phyloP scores from a whole-genome alignment of 176 grass and related monocot genomes.

The Zizania latifolia region DNA sequence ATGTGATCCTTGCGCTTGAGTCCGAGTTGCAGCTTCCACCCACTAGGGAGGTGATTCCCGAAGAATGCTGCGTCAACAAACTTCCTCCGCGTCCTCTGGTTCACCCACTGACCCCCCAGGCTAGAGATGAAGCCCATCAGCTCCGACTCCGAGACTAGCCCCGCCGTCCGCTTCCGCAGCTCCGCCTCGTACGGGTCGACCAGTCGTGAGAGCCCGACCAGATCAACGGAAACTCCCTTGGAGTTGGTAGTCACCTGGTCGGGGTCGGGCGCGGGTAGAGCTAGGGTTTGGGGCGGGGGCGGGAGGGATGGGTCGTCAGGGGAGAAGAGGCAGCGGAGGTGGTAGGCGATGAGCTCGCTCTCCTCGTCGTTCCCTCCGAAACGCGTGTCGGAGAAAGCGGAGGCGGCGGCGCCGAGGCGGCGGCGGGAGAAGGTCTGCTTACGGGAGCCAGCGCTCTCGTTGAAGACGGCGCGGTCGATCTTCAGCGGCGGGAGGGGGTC shows the following conservation, averaged over 20 bases:
- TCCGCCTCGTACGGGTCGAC: constrained; percentile 55
- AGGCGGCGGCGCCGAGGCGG: constrained; percentile 46
- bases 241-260: constrained; percentile 58
- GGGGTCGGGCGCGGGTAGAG: constrained; percentile 16
- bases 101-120: constrained; percentile 58
- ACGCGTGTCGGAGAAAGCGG: constrained; percentile 14
- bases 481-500: constrained; percentile 46
- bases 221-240: constrained; percentile 61
- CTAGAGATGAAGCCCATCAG: constrained; percentile 64
- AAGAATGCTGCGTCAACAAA: constrained; percentile 70
- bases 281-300: constrained; percentile 45
- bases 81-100: constrained; percentile 52
- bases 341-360: constrained; percentile 30
- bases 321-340: constrained; percentile 54
- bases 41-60: constrained; percentile 72
- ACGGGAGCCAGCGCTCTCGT: constrained; percentile 91
- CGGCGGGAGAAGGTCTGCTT: constrained; percentile 84
- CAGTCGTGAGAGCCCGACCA: constrained; percentile 42
- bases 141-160: constrained; percentile 44
- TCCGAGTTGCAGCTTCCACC: constrained; percentile 82
- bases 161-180: constrained; percentile 48
- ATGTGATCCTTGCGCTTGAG: constrained; percentile 61
- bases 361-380: background rate
- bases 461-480: constrained; percentile 80
- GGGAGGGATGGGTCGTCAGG: constrained; percentile 19